Evolutionary conservation across 2,329 filamentous ascomycete species (phyloP), one percentile per base, ranked within the genome.

Genomic region (Colletotrichum cereale): DNA sequence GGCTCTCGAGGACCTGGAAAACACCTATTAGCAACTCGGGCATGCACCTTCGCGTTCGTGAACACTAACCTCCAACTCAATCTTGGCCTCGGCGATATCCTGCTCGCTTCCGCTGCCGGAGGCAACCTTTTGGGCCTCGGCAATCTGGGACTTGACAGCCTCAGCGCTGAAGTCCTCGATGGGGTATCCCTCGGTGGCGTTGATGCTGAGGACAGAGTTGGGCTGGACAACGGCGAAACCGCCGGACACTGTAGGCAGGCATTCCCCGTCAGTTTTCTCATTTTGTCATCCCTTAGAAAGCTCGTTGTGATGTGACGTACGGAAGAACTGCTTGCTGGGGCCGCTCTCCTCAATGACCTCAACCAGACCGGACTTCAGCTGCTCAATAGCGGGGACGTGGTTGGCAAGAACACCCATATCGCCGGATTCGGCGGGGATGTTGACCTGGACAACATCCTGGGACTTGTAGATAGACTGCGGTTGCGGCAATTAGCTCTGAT

Each of bases 371-470:
- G 96, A 95, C 90, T 97, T 97, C 85, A 99, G 89, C 89, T 99
- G 96, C 89, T 99, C 96, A 82, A 99, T 98, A 74, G 95, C 95
- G 76, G 96, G 95, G 80, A 99, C 96, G 90, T 99, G 96, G 89
- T 96, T 97, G 83, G 96, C 96, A 82, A 99, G 93, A 79, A 99
- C 92, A 93, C 96, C 96, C 96, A 99, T 99, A 80, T 98, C 96
- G 83, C 96, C 96, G 74, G 95, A 97, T 85, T 97, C 96, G 81
- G 96, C 96, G 83, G 96, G 93, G 81, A 99, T 92, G 90, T 99
- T 99, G 88, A 99, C 96, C 88, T 99, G 96, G 81, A 98, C 91
- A 81, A 91, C 89, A 81, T 89, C 88, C 79, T 90, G 86, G 77
- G 86, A 91, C 84, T 89, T 89, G 87, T 89, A 91, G 85, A 92